Evolutionary conservation across 371 early-diverging fungal species (phyloP), one percentile per base, ranked within the genome.

Genomic region (Mortierella sp.): DNA sequence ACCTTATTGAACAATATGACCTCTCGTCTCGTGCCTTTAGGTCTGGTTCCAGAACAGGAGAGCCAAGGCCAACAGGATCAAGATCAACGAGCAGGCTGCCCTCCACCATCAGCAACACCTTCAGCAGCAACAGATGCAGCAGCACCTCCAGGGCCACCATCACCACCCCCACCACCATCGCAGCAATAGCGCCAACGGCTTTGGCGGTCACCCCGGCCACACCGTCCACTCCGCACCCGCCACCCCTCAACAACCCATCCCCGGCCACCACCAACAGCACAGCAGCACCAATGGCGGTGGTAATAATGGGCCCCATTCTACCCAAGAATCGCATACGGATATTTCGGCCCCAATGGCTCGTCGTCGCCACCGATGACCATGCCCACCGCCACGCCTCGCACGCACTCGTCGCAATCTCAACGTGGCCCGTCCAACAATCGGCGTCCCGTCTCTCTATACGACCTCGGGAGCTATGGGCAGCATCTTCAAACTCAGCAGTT

Each of bases 31-130:
- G 48, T 46, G 48, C 16, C 32, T 44, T 44, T 83, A 90, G 90
- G 96, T 98, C 75, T 98, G 99, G 99, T 99, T 99, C 91, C 99
- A 99, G 88, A 99, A 99, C 89, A 94, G 97, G 75, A 92, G 99
- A 65, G 97, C 97, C 48, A 98, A 97, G 88, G 92, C 92, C 74
- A 93, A 91, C 84, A 90, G 94, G 70, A 87, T 87, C 78, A 89
- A 88, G 75, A 88, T 88, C 75, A 88, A 89, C 38, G 88, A 88
- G 46, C 87, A 88, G 77, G 83, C 87, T 14, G 84, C 86, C 7
- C 82, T 86, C 29, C 83, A 84, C 24, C 89, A 87, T 43, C 89
- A 89, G 71, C 89, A 88, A 68, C 84, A 75, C 65, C 79, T 84
- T 29, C 84, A 88, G 71, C 80, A 78, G 29, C 89, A 87, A 51